Conservation (phyloP, 2,329 filamentous ascomycete species). For the Calonectria honghensis region DNA sequence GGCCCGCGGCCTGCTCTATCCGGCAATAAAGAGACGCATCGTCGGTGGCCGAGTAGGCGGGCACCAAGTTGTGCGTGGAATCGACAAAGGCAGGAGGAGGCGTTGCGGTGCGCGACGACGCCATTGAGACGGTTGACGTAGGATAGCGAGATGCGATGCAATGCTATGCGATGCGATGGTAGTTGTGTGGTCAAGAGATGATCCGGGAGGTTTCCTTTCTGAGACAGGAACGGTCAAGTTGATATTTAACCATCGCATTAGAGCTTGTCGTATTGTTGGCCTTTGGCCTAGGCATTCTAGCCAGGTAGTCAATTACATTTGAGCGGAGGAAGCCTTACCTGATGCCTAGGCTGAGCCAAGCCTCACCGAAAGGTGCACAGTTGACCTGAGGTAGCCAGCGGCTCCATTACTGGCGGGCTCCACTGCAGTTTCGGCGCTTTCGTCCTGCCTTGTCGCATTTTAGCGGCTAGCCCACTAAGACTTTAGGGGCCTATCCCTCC, state of each 20-base stretch:
- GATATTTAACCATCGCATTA: not conserved
- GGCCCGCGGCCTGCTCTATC: conserved; percentile 44
- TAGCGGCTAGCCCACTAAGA: not conserved
- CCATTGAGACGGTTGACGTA: conserved; percentile 24
- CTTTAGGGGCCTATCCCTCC: not conserved
- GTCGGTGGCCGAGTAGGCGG: conserved; percentile 45
- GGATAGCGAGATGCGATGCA: not conserved
- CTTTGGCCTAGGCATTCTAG: not conserved
- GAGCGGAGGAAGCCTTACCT: not conserved
- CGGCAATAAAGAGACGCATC: conserved; percentile 47
- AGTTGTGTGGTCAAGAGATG: not conserved
- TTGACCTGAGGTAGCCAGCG: no score
- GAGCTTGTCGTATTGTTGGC: not conserved
- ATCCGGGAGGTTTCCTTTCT: not conserved
- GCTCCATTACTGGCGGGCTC: not conserved
- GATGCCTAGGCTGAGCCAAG: conserved; percentile 10
- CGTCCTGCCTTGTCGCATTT: not conserved
- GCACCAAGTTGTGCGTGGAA: conserved; percentile 35
- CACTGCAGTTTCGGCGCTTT: not conserved
- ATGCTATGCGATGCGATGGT: not conserved
- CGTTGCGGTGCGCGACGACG: conserved; percentile 17
- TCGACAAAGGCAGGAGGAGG: conserved; percentile 10
- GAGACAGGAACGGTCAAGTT: not conserved
- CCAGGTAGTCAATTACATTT: not conserved
- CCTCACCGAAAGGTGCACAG: not conserved